Percentiles rank a stretch among this genome's conserved stretches.
These are phyloP conservation scores for Cruciata laevipes DNA, from an alignment of 257 asterid genomes.

Conservation along the genomic window DNA sequence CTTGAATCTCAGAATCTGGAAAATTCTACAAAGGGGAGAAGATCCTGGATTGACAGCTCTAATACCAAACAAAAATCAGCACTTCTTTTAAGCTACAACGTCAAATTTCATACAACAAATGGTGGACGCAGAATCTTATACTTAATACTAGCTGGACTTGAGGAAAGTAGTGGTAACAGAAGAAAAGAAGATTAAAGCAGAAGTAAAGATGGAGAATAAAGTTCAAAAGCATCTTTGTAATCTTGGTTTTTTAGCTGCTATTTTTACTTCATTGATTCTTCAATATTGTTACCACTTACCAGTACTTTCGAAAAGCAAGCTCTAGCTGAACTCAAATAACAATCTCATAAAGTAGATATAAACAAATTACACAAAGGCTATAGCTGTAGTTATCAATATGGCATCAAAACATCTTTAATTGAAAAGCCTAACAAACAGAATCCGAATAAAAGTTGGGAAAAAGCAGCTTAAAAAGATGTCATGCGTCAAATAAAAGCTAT, in stretches of 20 bases:
- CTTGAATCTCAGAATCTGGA: slow-evolving; percentile 45
- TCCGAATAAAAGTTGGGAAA: not conserved
- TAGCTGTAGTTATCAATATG: slow-evolving; percentile 38
- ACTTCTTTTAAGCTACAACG: too few relatives aligned
- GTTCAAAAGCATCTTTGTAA: slow-evolving; percentile 33
- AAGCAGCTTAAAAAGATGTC: slow-evolving; percentile 11
- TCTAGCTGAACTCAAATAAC: too few relatives aligned
- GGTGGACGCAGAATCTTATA: not conserved
- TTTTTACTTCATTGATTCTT: slow-evolving; percentile 24
- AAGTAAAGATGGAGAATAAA: slow-evolving; percentile 46
- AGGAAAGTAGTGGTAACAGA: slow-evolving; percentile 4
- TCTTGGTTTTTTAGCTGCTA: slow-evolving; percentile 11
- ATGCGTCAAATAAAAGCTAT: slow-evolving; percentile 20
- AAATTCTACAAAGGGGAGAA: slow-evolving; percentile 39
- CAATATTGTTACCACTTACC: too few relatives aligned
- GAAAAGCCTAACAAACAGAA: slow-evolving; percentile 1
- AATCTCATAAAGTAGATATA: slow-evolving; percentile 23
- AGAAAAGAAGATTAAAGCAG: slow-evolving; percentile 19
- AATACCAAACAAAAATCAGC: too few relatives aligned
- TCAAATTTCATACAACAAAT: not conserved
- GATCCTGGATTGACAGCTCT: too few relatives aligned
- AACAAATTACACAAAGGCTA: slow-evolving; percentile 26
- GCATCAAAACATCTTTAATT: slow-evolving; percentile 20
- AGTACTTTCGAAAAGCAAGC: too few relatives aligned
- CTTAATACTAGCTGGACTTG: not conserved